Base-by-base conservation (phyloP, 495 filamentous ascomycete species). In the Aspergillus carlsbadensis region DNA sequence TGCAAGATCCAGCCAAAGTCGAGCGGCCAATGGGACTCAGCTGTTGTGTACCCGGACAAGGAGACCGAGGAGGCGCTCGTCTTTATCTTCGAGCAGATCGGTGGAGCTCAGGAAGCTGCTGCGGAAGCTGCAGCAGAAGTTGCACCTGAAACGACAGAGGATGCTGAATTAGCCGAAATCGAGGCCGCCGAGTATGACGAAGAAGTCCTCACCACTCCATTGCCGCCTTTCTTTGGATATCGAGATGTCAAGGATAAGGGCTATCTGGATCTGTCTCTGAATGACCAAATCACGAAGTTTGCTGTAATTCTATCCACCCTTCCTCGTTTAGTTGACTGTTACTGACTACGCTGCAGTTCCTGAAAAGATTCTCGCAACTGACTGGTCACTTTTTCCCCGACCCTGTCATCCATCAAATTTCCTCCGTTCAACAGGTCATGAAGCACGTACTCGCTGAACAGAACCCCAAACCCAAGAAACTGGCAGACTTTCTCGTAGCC, bases 351-450 rank as follows among this genome's bases (percentile, higher is more conserved):
- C 40, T 46, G 52, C 55, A 93, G 90, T 77, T 90, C 57, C 68
- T 87, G 54, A 94, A 93, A 74, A 85, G 91, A 37, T 73, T 90
- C 45, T 81, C 87, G 65, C 86, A 91, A 66, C 75, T 97, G 49
- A 91, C 84, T 26, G 90, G 90, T 49, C 81, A 84, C 41, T 81
- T 80, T 24, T 74, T 96, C 60, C 77, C 85, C 31, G 94, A 97
- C 71, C 74, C 81, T 49, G 75, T 75, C 44, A 80, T 91, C 52
- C 64, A 73, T 26, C 64, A 67, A 51, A 70, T 84, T 45, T 66
- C 65, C 35, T 88, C 81, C 31, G 71, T 87, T 15, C 70, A 72
- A 42, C 66, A 78, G n/a, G 69, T 90, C 41, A 67, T 88, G n/a
- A 63, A 72, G 13, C 63, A 77, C 37, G 61, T 90, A 6, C 60